A percentile compares a stretch with the other conserved stretches of the same genome.
Conservation (phyloP, 73 alveolate species). For the Paraurostyla sp. region DNA sequence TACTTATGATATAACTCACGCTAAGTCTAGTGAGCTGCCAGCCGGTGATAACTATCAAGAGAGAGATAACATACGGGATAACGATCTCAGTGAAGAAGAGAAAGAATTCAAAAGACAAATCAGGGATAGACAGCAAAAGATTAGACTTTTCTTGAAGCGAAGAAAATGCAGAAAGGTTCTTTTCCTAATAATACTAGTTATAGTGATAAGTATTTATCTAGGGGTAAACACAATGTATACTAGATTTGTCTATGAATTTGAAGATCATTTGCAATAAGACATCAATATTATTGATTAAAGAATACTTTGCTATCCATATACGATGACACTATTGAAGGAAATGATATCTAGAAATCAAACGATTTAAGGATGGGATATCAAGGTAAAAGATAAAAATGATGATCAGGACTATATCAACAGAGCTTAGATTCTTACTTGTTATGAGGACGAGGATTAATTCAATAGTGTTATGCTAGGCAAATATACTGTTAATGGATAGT, state of each 20-base stretch:
- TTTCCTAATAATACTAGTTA: background rate
- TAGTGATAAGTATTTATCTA: constrained; percentile 39
- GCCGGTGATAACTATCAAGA: constrained; percentile 29
- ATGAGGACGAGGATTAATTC: constrained; percentile 2
- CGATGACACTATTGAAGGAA: constrained; percentile 30
- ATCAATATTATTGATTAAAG: constrained; percentile 38
- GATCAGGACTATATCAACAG: background rate
- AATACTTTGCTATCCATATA: constrained; percentile 31
- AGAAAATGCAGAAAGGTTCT: constrained; percentile 21
- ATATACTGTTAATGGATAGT: background rate
- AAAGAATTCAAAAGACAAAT: constrained; percentile 4
- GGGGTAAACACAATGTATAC: constrained; percentile 56
- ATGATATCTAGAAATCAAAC: constrained; percentile 49
- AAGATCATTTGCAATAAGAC: constrained; percentile 41
- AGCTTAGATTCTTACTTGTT: constrained; percentile 7
- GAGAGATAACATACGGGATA: background rate
- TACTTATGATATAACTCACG: constrained; percentile 29
- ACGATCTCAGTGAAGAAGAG: constrained; percentile 16
- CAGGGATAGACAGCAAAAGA: constrained; percentile 5
- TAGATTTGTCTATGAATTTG: constrained; percentile 35
- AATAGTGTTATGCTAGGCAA: background rate
- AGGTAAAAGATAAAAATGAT: background rate
- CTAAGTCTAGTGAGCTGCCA: constrained; percentile 18
- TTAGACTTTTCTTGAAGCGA: background rate
- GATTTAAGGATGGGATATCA: background rate